Percentiles rank a stretch among this genome's conserved stretches.
Conservation (phyloP, 805 yeast species). For the Blastobotrys terrestris region DNA sequence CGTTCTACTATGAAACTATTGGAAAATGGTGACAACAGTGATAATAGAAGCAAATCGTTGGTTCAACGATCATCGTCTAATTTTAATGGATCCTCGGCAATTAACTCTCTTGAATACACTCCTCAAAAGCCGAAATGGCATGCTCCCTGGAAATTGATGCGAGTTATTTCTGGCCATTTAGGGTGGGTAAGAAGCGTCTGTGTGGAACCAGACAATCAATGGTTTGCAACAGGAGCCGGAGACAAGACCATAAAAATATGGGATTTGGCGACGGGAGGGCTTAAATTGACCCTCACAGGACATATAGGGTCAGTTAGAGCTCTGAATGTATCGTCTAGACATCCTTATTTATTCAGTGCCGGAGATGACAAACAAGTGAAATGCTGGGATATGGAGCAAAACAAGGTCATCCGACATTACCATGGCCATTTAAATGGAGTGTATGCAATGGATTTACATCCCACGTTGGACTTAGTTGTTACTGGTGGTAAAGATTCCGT, state of each 20-base stretch:
- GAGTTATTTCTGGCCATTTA: slow-evolving; percentile 79
- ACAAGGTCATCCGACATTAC: slow-evolving; percentile 74
- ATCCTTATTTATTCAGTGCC: slow-evolving; percentile 85
- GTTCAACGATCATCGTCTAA: background rate
- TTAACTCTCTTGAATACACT: slow-evolving; percentile 1
- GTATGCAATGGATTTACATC: slow-evolving; percentile 77
- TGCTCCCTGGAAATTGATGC: slow-evolving; percentile 63
- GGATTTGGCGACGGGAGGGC: slow-evolving; percentile 69
- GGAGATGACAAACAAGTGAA: slow-evolving; percentile 89
- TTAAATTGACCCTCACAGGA: slow-evolving; percentile 77
- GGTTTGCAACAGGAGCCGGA: slow-evolving; percentile 88
- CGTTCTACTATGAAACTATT: background rate
- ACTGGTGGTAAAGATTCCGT: slow-evolving; percentile 89
- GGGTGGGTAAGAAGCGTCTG: slow-evolving; percentile 89
- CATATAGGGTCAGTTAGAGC: slow-evolving; percentile 87
- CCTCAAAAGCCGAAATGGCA: slow-evolving; percentile 37
- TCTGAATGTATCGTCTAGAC: slow-evolving; percentile 61
- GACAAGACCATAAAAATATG: slow-evolving; percentile 88
- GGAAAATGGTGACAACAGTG: background rate
- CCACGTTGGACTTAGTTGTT: slow-evolving; percentile 73
- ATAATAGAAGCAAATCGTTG: background rate
- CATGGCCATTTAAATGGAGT: slow-evolving; percentile 94
- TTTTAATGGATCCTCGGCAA: background rate
- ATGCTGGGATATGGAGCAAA: slow-evolving; percentile 94
- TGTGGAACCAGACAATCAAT: slow-evolving; percentile 80